Base-by-base conservation (phyloP, 2,329 filamentous ascomycete species). In the Magnaporthiopsis incrustans region DNA sequence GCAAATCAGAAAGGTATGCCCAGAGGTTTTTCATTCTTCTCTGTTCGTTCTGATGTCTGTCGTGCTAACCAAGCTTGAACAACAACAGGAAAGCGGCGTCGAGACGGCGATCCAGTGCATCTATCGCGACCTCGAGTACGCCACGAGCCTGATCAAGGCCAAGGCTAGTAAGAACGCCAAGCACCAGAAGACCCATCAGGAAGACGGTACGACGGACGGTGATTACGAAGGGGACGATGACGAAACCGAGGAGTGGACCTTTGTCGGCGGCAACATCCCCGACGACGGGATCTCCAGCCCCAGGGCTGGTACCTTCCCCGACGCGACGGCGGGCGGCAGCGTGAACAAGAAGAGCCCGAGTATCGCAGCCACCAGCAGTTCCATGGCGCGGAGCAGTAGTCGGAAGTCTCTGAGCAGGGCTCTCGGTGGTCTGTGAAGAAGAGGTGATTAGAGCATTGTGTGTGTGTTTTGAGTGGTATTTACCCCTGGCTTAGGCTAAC, bases 91-190 rank as follows among this genome's bases (percentile, higher is more conserved):
- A 75, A 87, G 92, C 68, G 95, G 95, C 50, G 92, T 97, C n/a
- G 87, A 89, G 60, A 90, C 83, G 6, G 95, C 94, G 7, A 95
- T 98, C 67, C 91, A 97, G 75, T 90, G 87, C 66, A 91, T 99
- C 64, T 99, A 98, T 73, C 89, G 95, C 57, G 94, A 98, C 73
- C 83, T 98, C 64, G 95, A 98, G 73, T 97, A 97, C 71, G 93
- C 95, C 53, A 90, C 86, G 75, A 89, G 89, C 22, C 81, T 98
- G 59, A 89, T 97, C 73, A 90, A 89, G 75, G 85, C 79, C 65
- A 85, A 85, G 73, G 76, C 78, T 1, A 79, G 78, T 67, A 85
- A 84, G 75, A 87, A 79, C 64, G 74, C 71, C 58, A 69, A 62
- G 32, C 53, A 57, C 8, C 50, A 59, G 53, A 56, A 33, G 18